Conservation (phyloP, 495 filamentous ascomycete species). For the Annulohypoxylon moriforme region DNA sequence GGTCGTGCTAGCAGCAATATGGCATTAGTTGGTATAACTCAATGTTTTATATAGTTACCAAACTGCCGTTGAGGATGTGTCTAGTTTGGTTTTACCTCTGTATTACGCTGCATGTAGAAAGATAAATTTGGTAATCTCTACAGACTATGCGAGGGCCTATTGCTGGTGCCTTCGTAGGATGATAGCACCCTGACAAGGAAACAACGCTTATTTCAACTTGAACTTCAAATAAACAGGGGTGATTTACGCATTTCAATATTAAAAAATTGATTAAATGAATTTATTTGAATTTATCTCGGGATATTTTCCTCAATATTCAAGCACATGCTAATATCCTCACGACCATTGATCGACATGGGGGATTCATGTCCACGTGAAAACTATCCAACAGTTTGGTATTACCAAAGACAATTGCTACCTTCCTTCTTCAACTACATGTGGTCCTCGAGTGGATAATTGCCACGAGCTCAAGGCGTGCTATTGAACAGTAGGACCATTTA, state of each 20-base stretch:
- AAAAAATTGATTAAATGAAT: constrained; percentile 5
- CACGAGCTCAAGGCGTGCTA: constrained; percentile 9
- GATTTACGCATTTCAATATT: not conserved
- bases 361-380: constrained; percentile 18
- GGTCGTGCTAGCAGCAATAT: not conserved
- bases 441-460: constrained; percentile 9
- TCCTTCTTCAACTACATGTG: constrained; percentile 6
- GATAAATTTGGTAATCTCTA: constrained; percentile 5
- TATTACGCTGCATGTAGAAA: not conserved
- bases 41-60: not conserved
- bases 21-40: constrained; percentile 11
- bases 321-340: not conserved
- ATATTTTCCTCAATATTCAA: not conserved
- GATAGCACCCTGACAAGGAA: not conserved
- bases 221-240: not conserved
- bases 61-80: not conserved
- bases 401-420: constrained; percentile 16
- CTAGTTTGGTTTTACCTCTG: constrained; percentile 6
- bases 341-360: not conserved
- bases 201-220: not conserved
- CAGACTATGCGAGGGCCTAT: constrained; percentile 18
- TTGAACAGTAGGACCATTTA: constrained; percentile 1
- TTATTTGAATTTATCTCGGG: constrained; percentile 33
- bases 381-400: constrained; percentile 21
- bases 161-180: constrained; percentile 12